These are phyloP conservation scores for Solanum piurae DNA, from an alignment of 257 asterid genomes.

Conservation along the genomic window DNA sequence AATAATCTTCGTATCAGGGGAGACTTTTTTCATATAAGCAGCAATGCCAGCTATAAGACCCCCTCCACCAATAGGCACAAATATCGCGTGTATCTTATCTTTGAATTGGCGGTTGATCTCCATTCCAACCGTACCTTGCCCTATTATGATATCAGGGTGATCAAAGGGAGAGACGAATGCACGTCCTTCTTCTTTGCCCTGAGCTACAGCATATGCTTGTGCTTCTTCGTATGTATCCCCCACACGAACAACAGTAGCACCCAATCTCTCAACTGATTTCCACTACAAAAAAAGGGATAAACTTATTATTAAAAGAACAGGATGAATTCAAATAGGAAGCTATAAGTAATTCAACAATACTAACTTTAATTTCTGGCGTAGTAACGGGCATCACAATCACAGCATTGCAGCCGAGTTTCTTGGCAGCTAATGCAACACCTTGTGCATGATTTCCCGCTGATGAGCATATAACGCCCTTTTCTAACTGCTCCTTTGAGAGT, in stretches of 20 bases:
- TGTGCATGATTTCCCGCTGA: constrained; percentile 99
- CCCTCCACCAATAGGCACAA: constrained; percentile 96
- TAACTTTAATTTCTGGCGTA: constrained; percentile 89
- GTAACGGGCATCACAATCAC: constrained; percentile 88
- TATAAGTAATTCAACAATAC: neutral
- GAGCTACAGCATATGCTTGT: constrained; percentile 65
- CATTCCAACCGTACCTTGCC: constrained; percentile 97
- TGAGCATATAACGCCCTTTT: constrained; percentile 86
- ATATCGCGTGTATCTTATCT: constrained; percentile 61
- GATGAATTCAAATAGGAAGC: neutral
- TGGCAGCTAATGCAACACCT: constrained; percentile 85
- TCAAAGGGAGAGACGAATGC: constrained; percentile 90
- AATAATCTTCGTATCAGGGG: constrained; percentile 71
- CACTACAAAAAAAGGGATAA: constrained; percentile 20
- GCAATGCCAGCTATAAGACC: constrained; percentile 98
- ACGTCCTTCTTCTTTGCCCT: constrained; percentile 54
- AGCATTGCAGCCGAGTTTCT: constrained; percentile 54
- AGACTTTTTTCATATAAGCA: constrained; percentile 75
- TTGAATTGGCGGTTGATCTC: constrained; percentile 71
- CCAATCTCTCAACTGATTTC: constrained; percentile 73
- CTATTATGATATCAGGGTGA: constrained; percentile 77
- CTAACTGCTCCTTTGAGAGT: constrained; percentile 55
- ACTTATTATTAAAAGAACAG: neutral
- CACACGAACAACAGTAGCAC: constrained; percentile 75
- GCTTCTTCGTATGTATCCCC: constrained; percentile 94